Conservation (phyloP, 805 yeast species). For the Hemisphaericaspora nanyangensis region DNA sequence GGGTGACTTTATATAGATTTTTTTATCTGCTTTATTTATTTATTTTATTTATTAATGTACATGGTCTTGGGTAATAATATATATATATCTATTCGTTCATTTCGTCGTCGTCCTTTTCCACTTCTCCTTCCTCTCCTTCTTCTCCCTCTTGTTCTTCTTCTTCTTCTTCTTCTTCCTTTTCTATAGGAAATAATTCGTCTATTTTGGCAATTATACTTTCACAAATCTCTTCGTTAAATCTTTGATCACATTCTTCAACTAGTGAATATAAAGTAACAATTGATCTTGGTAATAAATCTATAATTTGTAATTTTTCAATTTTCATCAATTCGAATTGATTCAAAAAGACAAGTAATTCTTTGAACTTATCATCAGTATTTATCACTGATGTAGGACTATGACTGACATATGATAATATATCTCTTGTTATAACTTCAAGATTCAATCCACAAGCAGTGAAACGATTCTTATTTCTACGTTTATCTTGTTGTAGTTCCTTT, state of each 20-base stretch:
- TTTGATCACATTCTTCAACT: slow-evolving; percentile 87
- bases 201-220: slow-evolving; percentile 56
- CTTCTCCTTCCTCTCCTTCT: slow-evolving; percentile 17
- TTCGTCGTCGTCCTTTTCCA: slow-evolving; percentile 7
- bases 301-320: slow-evolving; percentile 78
- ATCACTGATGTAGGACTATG: slow-evolving; percentile 22
- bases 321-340: slow-evolving; percentile 61
- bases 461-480: slow-evolving; percentile 23
- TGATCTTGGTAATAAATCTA: slow-evolving; percentile 75
- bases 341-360: slow-evolving; percentile 42
- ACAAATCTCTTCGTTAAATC: slow-evolving; percentile 69
- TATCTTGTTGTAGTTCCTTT: slow-evolving; percentile 23
- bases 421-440: slow-evolving; percentile 48
- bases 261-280: slow-evolving; percentile 75
- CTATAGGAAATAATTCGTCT: slow-evolving; percentile 48
- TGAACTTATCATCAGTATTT: slow-evolving; percentile 19
- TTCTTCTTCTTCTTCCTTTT: slow-evolving; percentile 25
- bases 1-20: slow-evolving; percentile 19
- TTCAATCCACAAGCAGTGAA: slow-evolving; percentile 41
- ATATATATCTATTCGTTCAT: neutral
- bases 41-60: neutral
- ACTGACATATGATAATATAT: slow-evolving; percentile 39
- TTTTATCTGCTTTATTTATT: neutral
- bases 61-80: neutral
- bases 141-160: slow-evolving; percentile 21